Conservation (phyloP, 1,139 yeast species). For the Meyerozyma smithsonii region DNA sequence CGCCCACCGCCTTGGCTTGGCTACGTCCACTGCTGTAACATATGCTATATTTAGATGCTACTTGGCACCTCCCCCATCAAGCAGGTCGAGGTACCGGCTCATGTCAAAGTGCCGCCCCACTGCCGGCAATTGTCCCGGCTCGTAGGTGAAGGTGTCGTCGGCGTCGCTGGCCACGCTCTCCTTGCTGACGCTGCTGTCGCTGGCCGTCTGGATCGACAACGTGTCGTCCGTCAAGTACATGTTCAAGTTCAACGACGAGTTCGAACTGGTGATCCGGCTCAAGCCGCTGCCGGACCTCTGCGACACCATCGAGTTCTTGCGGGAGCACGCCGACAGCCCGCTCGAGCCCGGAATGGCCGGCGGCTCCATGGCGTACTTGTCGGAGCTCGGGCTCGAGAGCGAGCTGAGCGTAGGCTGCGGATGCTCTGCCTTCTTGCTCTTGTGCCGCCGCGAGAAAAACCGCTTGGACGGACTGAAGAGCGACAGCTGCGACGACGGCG, state of each 20-base stretch:
- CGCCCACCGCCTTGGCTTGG: too few relatives aligned
- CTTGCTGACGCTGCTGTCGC: background rate
- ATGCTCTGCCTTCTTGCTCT: constrained; percentile 8
- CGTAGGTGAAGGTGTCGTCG: constrained; percentile 2
- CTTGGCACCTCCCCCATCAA: background rate
- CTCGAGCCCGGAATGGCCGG: constrained; percentile 3
- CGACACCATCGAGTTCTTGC: constrained; percentile 25
- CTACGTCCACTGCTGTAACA: too few relatives aligned
- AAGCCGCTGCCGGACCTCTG: constrained; percentile 21
- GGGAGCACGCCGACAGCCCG: constrained; percentile 12
- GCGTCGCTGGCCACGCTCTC: constrained; percentile 1
- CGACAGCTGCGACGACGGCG: constrained; percentile 27
- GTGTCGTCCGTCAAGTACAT: constrained; percentile 41
- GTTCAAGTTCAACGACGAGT: constrained; percentile 39
- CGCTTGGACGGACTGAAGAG: constrained; percentile 32
- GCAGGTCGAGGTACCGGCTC: constrained; percentile 3
- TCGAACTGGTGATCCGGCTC: constrained; percentile 36
- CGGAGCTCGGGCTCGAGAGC: constrained; percentile 21
- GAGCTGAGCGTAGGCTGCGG: constrained; percentile 31
- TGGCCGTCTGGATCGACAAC: constrained; percentile 7
- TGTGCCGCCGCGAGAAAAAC: constrained; percentile 21
- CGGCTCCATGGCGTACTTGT: constrained; percentile 8
- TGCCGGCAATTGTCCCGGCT: background rate
- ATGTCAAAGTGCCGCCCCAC: constrained; percentile 1
- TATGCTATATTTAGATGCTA: background rate